These are phyloP conservation scores for Skeletonema grethae DNA, from an alignment of 108 stramenopile species.

Conservation along the genomic window DNA sequence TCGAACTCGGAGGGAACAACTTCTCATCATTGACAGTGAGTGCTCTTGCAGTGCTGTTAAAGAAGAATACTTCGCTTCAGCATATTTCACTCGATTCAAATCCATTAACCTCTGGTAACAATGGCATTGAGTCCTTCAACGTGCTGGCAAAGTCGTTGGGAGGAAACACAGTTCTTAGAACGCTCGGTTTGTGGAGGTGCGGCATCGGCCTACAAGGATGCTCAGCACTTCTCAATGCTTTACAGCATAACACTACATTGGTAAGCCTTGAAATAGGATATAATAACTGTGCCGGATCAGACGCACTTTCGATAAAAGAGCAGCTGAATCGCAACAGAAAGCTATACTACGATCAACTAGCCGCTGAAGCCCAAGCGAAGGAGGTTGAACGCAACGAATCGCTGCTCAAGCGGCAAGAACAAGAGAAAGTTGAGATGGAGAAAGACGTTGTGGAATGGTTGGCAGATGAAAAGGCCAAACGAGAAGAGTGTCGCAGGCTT, in stretches of 20 bases:
- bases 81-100: constrained; percentile 39
- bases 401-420: constrained; percentile 1
- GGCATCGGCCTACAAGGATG: constrained; percentile 32
- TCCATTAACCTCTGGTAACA: constrained; percentile 14
- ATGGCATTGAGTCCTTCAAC: constrained; percentile 30
- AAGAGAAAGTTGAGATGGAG: constrained; percentile 17
- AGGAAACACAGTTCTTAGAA: constrained; percentile 18
- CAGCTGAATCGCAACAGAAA: constrained; percentile 18
- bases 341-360: background rate
- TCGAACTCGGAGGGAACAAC: constrained; percentile 44
- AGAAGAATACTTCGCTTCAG: constrained; percentile 16
- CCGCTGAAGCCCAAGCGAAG: constrained; percentile 10
- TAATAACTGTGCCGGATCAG: constrained; percentile 27
- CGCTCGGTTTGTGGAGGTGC: constrained; percentile 46
- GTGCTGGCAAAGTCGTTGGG: constrained; percentile 25
- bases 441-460: constrained; percentile 21
- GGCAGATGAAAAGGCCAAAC: constrained; percentile 21
- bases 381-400: constrained; percentile 4
- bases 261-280: constrained; percentile 40
- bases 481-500: constrained; percentile 19
- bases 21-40: constrained; percentile 25
- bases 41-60: constrained; percentile 28
- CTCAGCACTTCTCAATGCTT: constrained; percentile 20
- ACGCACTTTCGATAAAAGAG: constrained; percentile 9
- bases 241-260: constrained; percentile 28